Percentiles rank a stretch among this genome's conserved stretches.
phyloP scores from a whole-genome alignment of 2,329 filamentous ascomycete genomes.

The Fusarium sp. region DNA sequence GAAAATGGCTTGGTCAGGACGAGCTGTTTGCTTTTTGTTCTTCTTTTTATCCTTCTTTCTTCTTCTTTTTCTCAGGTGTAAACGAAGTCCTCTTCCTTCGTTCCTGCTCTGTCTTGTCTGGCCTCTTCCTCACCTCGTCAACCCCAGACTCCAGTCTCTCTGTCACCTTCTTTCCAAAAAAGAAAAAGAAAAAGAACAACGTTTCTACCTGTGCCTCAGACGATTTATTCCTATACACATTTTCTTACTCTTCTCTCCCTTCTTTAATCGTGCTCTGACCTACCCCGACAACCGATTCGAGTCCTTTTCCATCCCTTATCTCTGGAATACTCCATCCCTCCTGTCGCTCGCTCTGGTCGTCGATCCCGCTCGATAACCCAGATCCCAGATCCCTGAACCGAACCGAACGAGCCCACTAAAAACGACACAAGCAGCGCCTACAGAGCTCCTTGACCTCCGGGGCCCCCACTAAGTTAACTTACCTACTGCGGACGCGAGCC shows the following conservation, averaged over 20 bases:
- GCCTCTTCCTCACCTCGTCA: slow-evolving; percentile 35
- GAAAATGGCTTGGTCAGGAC: slow-evolving; percentile 35
- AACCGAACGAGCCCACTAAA: slow-evolving; percentile 36
- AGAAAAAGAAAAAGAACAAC: background rate
- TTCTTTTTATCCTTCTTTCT: background rate
- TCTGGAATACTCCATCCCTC: slow-evolving; percentile 20
- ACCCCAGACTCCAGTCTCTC: slow-evolving; percentile 13
- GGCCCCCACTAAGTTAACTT: slow-evolving; percentile 35
- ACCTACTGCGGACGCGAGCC: slow-evolving; percentile 33
- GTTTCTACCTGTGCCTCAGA: slow-evolving; percentile 7
- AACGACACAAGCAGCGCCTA: slow-evolving; percentile 33
- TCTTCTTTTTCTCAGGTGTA: background rate
- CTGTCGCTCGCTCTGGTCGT: slow-evolving; percentile 31
- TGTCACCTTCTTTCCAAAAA: slow-evolving; percentile 16
- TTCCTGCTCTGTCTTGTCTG: slow-evolving; percentile 20
- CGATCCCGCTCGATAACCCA: slow-evolving; percentile 40
- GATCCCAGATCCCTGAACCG: slow-evolving; percentile 42
- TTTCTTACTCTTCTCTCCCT: slow-evolving; percentile 4
- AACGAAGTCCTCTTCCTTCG: slow-evolving; percentile 7
- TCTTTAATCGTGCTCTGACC: slow-evolving; percentile 1
- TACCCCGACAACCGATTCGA: slow-evolving; percentile 15
- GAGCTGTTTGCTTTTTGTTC: slow-evolving; percentile 18
- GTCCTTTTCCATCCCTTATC: slow-evolving; percentile 28
- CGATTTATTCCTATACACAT: slow-evolving; percentile 14
- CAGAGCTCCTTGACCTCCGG: slow-evolving; percentile 25